phyloP scores from a whole-genome alignment of 2,329 filamentous ascomycete genomes.

The Trichoderma endophyticum region DNA sequence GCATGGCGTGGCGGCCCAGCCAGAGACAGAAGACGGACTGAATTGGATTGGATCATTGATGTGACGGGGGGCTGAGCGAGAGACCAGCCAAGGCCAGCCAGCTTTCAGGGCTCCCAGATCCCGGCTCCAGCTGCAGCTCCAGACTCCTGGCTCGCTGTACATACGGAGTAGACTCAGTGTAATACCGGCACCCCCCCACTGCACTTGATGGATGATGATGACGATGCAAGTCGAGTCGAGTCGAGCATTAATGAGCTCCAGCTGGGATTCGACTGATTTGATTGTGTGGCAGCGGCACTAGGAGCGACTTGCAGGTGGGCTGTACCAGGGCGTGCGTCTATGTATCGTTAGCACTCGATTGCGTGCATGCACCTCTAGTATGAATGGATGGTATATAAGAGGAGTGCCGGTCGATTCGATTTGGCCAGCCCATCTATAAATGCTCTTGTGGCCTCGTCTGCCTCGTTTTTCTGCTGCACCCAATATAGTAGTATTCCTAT shows the following conservation, averaged over 20 bases:
- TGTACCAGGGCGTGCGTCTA: background rate
- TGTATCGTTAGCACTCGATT: background rate
- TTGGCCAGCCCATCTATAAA: background rate
- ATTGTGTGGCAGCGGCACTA: background rate
- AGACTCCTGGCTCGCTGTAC: background rate
- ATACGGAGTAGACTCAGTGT: too few species aligned
- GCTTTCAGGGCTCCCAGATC: background rate
- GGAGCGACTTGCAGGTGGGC: background rate
- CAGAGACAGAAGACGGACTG: background rate
- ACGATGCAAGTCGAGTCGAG: background rate
- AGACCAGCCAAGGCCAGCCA: background rate
- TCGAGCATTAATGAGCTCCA: background rate
- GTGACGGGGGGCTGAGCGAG: background rate
- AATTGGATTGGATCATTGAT: too few species aligned
- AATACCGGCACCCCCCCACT: background rate
- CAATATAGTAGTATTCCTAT: background rate
- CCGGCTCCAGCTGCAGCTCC: background rate
- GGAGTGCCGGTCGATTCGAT: background rate
- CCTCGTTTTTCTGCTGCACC: background rate
- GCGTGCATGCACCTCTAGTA: background rate
- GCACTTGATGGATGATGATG: background rate
- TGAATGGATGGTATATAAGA: background rate
- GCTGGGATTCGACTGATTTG: background rate
- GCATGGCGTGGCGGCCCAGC: conserved; percentile 9
- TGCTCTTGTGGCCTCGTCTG: background rate